Evolutionary conservation across 306 rosid genomes (phyloP).

Genomic region (Acacia crassicarpa): DNA sequence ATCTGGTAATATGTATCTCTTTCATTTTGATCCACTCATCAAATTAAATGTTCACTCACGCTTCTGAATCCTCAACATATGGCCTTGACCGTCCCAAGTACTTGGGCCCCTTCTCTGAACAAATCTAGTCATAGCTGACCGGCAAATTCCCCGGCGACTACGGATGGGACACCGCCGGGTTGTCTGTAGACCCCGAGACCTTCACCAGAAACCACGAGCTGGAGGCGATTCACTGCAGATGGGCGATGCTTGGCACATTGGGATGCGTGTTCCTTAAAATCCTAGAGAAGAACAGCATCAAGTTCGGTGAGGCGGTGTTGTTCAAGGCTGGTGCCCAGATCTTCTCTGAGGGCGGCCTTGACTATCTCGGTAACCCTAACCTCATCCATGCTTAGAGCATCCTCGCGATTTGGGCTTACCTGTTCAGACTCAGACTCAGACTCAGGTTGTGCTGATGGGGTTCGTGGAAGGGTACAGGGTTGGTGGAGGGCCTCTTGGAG

Average conservation of each 20-base stretch:
- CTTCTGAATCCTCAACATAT: slow-evolving; percentile 26
- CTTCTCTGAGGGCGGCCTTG: slow-evolving; percentile 95
- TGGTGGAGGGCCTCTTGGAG: slow-evolving; percentile 98
- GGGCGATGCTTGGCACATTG: too few relatives aligned
- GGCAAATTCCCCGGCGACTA: slow-evolving; percentile 97
- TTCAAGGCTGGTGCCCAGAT: slow-evolving; percentile 96
- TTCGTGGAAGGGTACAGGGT: slow-evolving; percentile 88
- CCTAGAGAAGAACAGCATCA: slow-evolving; percentile 80
- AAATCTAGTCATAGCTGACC: slow-evolving; percentile 87
- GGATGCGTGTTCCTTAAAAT: slow-evolving; percentile 74
- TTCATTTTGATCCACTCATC: background rate
- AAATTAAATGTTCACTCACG: background rate
- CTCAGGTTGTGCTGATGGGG: slow-evolving; percentile 91
- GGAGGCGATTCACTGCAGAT: background rate
- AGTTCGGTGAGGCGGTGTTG: slow-evolving; percentile 95
- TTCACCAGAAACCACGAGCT: slow-evolving; percentile 76
- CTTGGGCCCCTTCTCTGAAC: slow-evolving; percentile 98
- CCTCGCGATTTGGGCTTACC: slow-evolving; percentile 71
- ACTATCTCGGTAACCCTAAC: slow-evolving; percentile 96
- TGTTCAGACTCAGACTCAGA: background rate
- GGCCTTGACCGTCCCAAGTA: slow-evolving; percentile 95
- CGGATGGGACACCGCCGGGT: slow-evolving; percentile 97
- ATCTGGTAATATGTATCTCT: too few relatives aligned
- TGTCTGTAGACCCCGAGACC: slow-evolving; percentile 96
- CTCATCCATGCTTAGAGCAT: slow-evolving; percentile 93